These are phyloP conservation scores for Kodamaea fukazawae DNA, from an alignment of 805 yeast genomes.

Conservation along the genomic window DNA sequence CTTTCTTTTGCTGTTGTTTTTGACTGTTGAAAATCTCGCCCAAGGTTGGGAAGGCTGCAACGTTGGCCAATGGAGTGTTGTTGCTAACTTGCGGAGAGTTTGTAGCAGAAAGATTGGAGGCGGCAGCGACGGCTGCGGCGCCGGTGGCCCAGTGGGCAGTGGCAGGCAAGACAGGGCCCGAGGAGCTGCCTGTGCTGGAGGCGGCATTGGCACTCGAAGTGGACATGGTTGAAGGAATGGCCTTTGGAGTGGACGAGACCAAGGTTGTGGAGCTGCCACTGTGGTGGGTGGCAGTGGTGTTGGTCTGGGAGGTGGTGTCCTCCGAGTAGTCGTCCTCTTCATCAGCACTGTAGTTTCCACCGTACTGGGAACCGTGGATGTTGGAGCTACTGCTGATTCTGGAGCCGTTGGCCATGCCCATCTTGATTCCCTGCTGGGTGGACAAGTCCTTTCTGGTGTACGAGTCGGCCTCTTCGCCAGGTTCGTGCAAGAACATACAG, in stretches of 20 bases:
- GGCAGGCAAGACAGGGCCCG: slow-evolving; percentile 58
- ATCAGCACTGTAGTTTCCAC: slow-evolving; percentile 10
- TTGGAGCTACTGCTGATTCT: slow-evolving; percentile 17
- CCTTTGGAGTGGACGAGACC: neutral
- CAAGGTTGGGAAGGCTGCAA: slow-evolving; percentile 59
- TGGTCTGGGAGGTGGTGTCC: slow-evolving; percentile 1
- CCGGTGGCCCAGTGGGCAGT: slow-evolving; percentile 63
- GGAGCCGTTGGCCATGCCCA: slow-evolving; percentile 25
- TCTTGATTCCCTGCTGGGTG: slow-evolving; percentile 65
- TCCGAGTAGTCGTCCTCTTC: slow-evolving; percentile 13
- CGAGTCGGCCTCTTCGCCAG: slow-evolving; percentile 98
- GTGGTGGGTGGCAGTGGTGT: neutral
- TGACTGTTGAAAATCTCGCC: slow-evolving; percentile 45
- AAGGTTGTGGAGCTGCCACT: neutral
- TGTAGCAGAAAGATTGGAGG: slow-evolving; percentile 18
- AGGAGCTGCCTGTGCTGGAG: slow-evolving; percentile 17
- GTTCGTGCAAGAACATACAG: slow-evolving; percentile 98
- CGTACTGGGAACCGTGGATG: slow-evolving; percentile 17
- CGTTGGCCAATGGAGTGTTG: slow-evolving; percentile 40
- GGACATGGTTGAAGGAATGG: neutral
- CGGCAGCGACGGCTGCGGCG: slow-evolving; percentile 11
- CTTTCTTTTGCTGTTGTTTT: slow-evolving; percentile 29
- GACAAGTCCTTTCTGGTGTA: slow-evolving; percentile 87
- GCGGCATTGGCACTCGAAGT: slow-evolving; percentile 5
- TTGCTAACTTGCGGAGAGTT: slow-evolving; percentile 38